Evolutionary conservation across 2,329 filamentous ascomycete species (phyloP), one percentile per base, ranked within the genome.

Genomic region (Colletotrichum liriopes): DNA sequence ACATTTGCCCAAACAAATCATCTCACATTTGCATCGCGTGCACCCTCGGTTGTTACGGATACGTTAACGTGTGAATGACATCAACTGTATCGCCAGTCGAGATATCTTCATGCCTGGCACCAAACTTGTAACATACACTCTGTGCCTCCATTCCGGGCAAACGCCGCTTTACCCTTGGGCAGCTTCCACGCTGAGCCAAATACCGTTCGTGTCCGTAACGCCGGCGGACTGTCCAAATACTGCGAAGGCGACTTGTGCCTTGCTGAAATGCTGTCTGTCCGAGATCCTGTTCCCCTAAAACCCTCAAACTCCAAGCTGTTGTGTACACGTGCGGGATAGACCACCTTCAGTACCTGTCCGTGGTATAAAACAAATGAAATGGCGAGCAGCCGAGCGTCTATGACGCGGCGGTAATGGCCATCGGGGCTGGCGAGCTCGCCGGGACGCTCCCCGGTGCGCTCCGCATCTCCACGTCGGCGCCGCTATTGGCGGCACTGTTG

Each of bases 391-490:
- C 20, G 43, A 7, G 26, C 37, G n/a, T 37, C 72, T 74, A 79
- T 43, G 77, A 88, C 26, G 85, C 84, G 32, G 86, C 85, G 37
- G 83, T 77, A 63, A 88, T 81, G n/a, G 86, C 79, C 66, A 85
- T 79, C 3, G 86, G 87, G 20, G 83, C 85, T 0, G 88, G 87
- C 8, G 89, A 90, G 64, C 86, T 86, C 8, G 84, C 85, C n/a
- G 85, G 80, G 16, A 88, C 76, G 75, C 87, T 90, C 11, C 86
- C 83, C 4, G 83, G 79, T 14, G 80, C 81, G 76, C 86, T 89
- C 66, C 81, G 84, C 83, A 88, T 88, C 77, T 91, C 89, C 35
- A 85, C 84, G 54, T 89, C 88, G 61, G 74, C 81, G 54, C 67
- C 65, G 47, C 74, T 70, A 58, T 75, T 67, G 39, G 82, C 82